phyloP scores from a whole-genome alignment of 208 protist genomes.

The Leishmania aethiopica region DNA sequence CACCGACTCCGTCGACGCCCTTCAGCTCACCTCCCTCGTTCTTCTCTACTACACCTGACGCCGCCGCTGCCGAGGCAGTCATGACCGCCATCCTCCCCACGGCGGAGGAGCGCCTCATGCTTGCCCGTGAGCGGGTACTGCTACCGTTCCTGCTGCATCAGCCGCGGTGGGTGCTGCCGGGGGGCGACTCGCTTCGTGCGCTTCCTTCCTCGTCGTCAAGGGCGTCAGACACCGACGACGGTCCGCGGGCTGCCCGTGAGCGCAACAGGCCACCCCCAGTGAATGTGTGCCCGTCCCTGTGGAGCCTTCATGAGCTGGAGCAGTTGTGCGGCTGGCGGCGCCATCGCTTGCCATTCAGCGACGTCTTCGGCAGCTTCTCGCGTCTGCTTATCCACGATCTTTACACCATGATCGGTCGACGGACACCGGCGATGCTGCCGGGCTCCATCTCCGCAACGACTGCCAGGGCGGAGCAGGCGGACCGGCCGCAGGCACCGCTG shows the following conservation, averaged over 20 bases:
- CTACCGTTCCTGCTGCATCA: constrained; percentile 42
- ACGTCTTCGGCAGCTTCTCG: constrained; percentile 29
- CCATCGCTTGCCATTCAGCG: background rate
- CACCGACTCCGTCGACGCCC: background rate
- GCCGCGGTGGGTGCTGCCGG: constrained; percentile 7
- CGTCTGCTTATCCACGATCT: constrained; percentile 32
- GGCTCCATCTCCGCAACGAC: background rate
- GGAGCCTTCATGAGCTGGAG: constrained; percentile 37
- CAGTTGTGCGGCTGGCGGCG: constrained; percentile 33
- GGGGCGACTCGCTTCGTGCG: background rate
- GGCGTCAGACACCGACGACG: background rate
- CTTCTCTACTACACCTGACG: background rate
- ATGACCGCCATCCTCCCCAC: background rate
- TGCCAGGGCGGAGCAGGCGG: background rate
- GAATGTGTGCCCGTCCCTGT: constrained; percentile 28
- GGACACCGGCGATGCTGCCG: constrained; percentile 1
- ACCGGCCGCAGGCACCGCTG: background rate
- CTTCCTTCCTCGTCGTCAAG: background rate
- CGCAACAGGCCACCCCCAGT: background rate
- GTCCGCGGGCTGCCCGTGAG: background rate
- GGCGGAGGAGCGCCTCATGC: constrained; percentile 25
- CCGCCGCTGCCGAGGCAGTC: background rate
- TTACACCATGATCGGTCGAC: constrained; percentile 18
- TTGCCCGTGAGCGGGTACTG: constrained; percentile 45
- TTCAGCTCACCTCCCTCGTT: background rate